A percentile compares a stretch with the other conserved stretches of the same genome.
phyloP scores from a whole-genome alignment of 352 stramenopile species.

The Albugo candida region DNA sequence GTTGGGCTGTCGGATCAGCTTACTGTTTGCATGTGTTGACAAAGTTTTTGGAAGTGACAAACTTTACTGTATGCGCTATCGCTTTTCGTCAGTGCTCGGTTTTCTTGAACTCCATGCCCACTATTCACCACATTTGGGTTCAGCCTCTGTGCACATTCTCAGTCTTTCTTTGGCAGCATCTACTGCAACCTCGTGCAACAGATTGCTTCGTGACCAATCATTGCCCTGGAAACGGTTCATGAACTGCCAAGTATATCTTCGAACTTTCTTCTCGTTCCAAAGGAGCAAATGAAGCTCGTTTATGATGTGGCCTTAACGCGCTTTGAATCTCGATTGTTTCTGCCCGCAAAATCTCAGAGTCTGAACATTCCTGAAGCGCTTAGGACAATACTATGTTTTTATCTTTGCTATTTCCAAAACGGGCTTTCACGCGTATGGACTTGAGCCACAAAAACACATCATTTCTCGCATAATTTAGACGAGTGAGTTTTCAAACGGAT shows the following conservation, averaged over 20 bases:
- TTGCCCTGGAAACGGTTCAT: conserved; percentile 94
- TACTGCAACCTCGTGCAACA: conserved; percentile 77
- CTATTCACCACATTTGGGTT: conserved; percentile 90
- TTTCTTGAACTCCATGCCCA: conserved; percentile 89
- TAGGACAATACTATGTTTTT: conserved; percentile 93
- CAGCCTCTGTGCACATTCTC: conserved; percentile 70
- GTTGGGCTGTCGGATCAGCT: too few species aligned
- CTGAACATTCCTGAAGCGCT: conserved; percentile 92
- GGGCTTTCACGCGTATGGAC: conserved; percentile 85
- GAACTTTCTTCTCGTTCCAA: conserved; percentile 95
- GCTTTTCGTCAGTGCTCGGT: conserved; percentile 80
- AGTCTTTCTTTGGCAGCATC: conserved; percentile 67
- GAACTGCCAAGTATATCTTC: conserved; percentile 89
- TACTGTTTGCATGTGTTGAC: too few species aligned
- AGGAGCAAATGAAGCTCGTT: conserved; percentile 87
- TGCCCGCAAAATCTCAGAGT: conserved; percentile 87
- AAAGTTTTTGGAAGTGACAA: conserved; percentile 52
- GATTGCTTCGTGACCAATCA: conserved; percentile 93
- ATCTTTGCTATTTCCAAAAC: conserved; percentile 83
- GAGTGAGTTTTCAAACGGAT: conserved; percentile 90
- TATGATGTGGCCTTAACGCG: conserved; percentile 89
- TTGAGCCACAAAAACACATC: conserved; percentile 93
- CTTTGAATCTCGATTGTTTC: conserved; percentile 92
- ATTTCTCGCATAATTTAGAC: conserved; percentile 90
- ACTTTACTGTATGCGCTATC: conserved; percentile 36